These are phyloP conservation scores for Clarireedia monteithiana DNA, from an alignment of 2,329 filamentous ascomycete species.

Conservation along the genomic window DNA sequence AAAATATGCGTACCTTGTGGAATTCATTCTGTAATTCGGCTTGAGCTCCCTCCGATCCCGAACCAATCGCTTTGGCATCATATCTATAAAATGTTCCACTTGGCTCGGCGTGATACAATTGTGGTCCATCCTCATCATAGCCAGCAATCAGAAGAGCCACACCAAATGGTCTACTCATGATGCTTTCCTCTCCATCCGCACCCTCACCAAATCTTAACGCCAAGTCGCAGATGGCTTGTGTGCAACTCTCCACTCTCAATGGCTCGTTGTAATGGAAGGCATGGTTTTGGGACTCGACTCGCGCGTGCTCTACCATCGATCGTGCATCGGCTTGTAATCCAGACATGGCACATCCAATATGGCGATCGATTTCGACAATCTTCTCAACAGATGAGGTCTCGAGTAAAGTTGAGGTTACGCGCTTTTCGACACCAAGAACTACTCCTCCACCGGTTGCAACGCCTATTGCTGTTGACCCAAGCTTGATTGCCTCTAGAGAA, in stretches of 20 bases:
- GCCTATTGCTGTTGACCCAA: constrained; percentile 95
- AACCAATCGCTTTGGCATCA: constrained; percentile 97
- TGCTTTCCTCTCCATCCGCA: constrained; percentile 94
- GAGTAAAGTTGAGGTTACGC: constrained; percentile 92
- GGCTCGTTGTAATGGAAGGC: constrained; percentile 97
- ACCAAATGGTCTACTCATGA: constrained; percentile 96
- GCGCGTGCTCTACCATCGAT: constrained; percentile 96
- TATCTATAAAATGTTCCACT: constrained; percentile 98
- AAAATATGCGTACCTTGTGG: constrained; percentile 57
- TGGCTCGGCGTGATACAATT: constrained; percentile 95
- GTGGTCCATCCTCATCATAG: constrained; percentile 93
- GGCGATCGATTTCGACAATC: constrained; percentile 98
- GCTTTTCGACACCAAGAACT: constrained; percentile 96
- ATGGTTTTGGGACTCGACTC: constrained; percentile 95
- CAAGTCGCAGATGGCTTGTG: constrained; percentile 96
- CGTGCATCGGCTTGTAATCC: constrained; percentile 95
- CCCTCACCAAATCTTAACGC: constrained; percentile 95
- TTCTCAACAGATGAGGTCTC: constrained; percentile 98
- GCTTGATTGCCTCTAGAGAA: constrained; percentile 99
- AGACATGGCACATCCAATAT: constrained; percentile 98
- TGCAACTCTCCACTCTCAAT: constrained; percentile 93
- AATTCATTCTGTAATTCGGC: constrained; percentile 98
- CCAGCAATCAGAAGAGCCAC: constrained; percentile 94
- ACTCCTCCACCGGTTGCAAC: constrained; percentile 94
- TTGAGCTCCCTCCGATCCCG: constrained; percentile 93